These are phyloP conservation scores for Diaporthe sp. DNA, from an alignment of 2,329 filamentous ascomycete species.

Conservation along the genomic window DNA sequence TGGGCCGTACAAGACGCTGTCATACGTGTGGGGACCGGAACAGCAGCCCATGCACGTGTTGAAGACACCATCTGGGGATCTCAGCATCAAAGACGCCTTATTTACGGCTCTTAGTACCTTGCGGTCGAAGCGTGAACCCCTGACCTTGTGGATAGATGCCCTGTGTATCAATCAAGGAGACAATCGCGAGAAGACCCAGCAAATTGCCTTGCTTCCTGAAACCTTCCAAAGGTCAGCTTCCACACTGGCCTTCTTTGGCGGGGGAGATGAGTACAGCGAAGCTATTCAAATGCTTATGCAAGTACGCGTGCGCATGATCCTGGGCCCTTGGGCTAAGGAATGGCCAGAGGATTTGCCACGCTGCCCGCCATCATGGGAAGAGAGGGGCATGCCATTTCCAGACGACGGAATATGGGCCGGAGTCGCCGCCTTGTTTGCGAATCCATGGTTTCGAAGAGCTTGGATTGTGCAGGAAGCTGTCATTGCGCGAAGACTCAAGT, in stretches of 20 bases:
- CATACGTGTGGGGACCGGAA: background rate
- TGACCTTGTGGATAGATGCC: background rate
- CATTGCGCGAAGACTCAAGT: background rate
- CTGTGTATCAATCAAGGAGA: slow-evolving; percentile 1
- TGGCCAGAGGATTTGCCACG: background rate
- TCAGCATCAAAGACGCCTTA: background rate
- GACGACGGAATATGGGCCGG: background rate
- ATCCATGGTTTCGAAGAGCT: background rate
- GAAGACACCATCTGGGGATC: background rate
- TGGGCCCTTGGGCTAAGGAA: background rate
- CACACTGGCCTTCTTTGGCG: background rate
- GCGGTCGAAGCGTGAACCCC: background rate
- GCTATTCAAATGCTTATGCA: background rate
- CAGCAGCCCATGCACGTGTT: background rate
- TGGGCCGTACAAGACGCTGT: background rate
- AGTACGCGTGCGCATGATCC: background rate
- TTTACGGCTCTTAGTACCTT: background rate
- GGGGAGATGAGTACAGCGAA: background rate
- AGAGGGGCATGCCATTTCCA: background rate
- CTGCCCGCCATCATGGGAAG: background rate
- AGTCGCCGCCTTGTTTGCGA: background rate
- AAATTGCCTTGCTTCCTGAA: background rate
- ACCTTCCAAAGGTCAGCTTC: background rate
- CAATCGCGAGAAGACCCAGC: background rate
- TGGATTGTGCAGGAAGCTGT: background rate